Base-by-base conservation (phyloP, 805 yeast species). In the Wickerhamiella nectarea region DNA sequence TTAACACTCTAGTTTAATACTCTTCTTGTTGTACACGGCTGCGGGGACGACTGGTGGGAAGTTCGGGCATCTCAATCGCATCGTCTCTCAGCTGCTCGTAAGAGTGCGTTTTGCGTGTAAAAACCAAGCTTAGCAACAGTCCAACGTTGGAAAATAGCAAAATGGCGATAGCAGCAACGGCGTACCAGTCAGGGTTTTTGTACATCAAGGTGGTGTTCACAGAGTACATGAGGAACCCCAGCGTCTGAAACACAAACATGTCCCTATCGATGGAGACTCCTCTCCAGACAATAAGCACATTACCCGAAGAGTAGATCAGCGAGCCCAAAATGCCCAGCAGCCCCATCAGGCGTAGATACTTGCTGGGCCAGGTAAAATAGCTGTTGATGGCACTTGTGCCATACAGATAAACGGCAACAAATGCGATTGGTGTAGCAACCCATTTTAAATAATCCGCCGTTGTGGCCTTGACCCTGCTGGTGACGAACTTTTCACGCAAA, bases 31-130 rank as follows among this genome's bases (percentile, higher is more conserved):
- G 42, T 9, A 39, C 42, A 4, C 36, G 22, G 29, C 36, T 31
- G 25, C 42, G 42, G 29, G 43, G 38, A 14, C 43, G 36, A 11
- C 36, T 28, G 21, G 43, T 34, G n/a, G 43, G 43, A 6, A 40
- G 15, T 6, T 40, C 38, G 25, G 31, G 36, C 37, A 40, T 33
- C 11, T 26, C 38, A 14, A 40, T 34, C 25, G 25, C 25, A 21
- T 39, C 43, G 14, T 33, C 43, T 9, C 34, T 24, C 19, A 40
- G 29, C 43, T 40, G 29, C 15, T 40, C 43, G 19, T 40, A 40
- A 1, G 38, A 33, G 24, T 33, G 43, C 2, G 34, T 6, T 38
- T 40, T 40, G 17, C 31, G 31, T n/a, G 33, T 40, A 31, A 40
- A 40, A 2, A 34, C 19, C 17, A 34, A n/a, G 18, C 17, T 11